Evolutionary conservation across 1,284 basidiomycete genomes (phyloP), one percentile per base, ranked within the genome.

Genomic region (Microstroma glucosiphilum): DNA sequence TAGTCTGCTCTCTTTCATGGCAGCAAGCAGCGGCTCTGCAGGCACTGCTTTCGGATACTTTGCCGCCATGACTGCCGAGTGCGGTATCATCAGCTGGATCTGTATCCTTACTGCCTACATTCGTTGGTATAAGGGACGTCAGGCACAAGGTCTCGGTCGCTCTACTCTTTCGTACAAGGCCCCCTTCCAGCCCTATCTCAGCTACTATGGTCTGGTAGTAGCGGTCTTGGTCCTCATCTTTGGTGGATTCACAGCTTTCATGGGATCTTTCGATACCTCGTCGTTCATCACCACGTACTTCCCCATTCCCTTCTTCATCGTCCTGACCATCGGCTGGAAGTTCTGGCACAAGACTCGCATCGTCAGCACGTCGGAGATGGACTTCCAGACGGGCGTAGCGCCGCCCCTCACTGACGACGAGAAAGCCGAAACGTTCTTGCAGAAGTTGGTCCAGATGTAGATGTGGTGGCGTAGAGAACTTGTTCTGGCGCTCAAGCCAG

Each of bases 281-380:
- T 81, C 94, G 91, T 7, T 96, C 37, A 81, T 91, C 56, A 89
- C 88, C 54, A 88, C 86, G 74, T 92, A 92, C 79, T 76, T 92
- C 48, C 88, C 90, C 49, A 80, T 92, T 54, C 80, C 80, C 17
- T 65, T 88, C 53, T 92, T 91, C 85, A 86, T 89, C n/a, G 66
- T 91, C 63, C 76, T 92, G 55, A 93, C 89, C 79, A 17, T 85
- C 54, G 84, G 81, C 8, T 83, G 86, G 61, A 85, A 84, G 69
- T 70, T 83, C 62, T 68, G 75, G 71, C 84, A 84, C 74, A 83
- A 82, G 70, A 78, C 81, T 25, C 80, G 83, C 12, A 77, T 69
- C 19, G 67, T 71, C 56, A 56, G 59, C 49, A 56, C 66, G 40
- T 59, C 58, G 8, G 62, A 71, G 60, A 72, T 72, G 69, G 71